A percentile compares a stretch with the other conserved stretches of the same genome.
Evolutionary conservation across 1,139 yeast species (phyloP).

Genomic region (Groenewaldozyma auringiensis): DNA sequence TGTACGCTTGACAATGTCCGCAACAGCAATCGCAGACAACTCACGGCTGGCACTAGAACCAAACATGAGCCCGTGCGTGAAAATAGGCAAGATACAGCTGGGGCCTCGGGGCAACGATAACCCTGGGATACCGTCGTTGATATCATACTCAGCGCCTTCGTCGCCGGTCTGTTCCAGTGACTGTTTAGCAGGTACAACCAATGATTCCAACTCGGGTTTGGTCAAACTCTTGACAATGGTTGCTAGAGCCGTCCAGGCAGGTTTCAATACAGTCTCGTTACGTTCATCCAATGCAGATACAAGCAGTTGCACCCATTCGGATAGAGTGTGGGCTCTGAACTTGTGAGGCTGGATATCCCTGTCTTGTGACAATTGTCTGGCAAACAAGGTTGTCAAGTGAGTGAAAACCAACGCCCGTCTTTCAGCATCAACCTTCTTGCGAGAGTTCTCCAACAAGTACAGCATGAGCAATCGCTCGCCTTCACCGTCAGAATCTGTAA

Average conservation of each 20-base stretch:
- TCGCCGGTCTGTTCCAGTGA: constrained; percentile 63
- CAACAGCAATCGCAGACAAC: constrained; percentile 79
- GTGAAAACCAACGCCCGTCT: constrained; percentile 61
- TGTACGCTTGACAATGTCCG: constrained; percentile 78
- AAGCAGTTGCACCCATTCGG: constrained; percentile 67
- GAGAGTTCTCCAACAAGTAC: constrained; percentile 60
- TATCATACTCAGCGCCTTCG: constrained; percentile 61
- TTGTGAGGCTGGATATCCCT: constrained; percentile 63
- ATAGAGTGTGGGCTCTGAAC: constrained; percentile 16
- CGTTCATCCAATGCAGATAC: constrained; percentile 65
- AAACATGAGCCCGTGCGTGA: constrained; percentile 92
- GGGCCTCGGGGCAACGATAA: constrained; percentile 69
- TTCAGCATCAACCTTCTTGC: constrained; percentile 56
- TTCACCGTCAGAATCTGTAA: constrained; percentile 65
- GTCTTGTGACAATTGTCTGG: constrained; percentile 39
- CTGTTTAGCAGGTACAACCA: constrained; percentile 72
- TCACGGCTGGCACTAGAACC: constrained; percentile 84
- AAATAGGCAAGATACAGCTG: constrained; percentile 78
- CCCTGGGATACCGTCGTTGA: constrained; percentile 32
- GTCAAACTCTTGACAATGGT: constrained; percentile 63
- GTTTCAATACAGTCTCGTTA: constrained; percentile 50
- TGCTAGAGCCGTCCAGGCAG: constrained; percentile 60
- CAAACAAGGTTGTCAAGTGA: constrained; percentile 67
- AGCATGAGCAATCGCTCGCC: constrained; percentile 83
- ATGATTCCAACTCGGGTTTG: constrained; percentile 65